Conservation (phyloP, 2,329 filamentous ascomycete species). For the Fusarium robinianum region DNA sequence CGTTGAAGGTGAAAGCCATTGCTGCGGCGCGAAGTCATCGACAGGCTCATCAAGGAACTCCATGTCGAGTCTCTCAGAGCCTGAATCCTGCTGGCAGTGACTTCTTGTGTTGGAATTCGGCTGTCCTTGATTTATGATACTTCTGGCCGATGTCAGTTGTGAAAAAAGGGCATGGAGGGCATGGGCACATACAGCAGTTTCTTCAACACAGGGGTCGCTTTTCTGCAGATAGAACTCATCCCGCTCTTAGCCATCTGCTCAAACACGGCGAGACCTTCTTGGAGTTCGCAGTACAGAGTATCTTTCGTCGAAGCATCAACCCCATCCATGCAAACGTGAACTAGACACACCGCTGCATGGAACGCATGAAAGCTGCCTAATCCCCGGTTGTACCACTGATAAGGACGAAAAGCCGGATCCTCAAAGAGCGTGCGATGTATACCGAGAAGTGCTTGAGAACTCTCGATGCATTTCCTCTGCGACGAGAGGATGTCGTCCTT, state of each 20-base stretch:
- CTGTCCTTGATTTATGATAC: background rate
- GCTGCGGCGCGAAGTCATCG: constrained; percentile 12
- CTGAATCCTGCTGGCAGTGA: background rate
- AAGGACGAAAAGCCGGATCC: constrained; percentile 7
- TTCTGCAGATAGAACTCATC: background rate
- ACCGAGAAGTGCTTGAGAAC: background rate
- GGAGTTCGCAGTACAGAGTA: background rate
- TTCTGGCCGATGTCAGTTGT: background rate
- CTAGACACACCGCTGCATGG: constrained; percentile 13
- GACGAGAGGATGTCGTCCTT: background rate
- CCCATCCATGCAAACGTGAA: constrained; percentile 3
- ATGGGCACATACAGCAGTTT: background rate
- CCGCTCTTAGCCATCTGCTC: background rate
- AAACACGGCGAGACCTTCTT: background rate
- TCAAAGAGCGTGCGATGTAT: constrained; percentile 4
- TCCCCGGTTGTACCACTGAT: constrained; percentile 21
- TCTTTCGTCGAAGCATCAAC: background rate
- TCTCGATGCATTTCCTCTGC: background rate
- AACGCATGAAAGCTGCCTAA: constrained; percentile 21
- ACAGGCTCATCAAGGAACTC: constrained; percentile 3
- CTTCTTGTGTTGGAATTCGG: background rate
- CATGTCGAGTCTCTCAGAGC: background rate
- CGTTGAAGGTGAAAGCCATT: constrained; percentile 20
- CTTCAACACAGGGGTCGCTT: background rate
- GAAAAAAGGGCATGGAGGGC: no score